Percentiles rank a stretch among this genome's conserved stretches.
phyloP scores from a whole-genome alignment of 352 stramenopile species.

The Phytophthora ohioensis region DNA sequence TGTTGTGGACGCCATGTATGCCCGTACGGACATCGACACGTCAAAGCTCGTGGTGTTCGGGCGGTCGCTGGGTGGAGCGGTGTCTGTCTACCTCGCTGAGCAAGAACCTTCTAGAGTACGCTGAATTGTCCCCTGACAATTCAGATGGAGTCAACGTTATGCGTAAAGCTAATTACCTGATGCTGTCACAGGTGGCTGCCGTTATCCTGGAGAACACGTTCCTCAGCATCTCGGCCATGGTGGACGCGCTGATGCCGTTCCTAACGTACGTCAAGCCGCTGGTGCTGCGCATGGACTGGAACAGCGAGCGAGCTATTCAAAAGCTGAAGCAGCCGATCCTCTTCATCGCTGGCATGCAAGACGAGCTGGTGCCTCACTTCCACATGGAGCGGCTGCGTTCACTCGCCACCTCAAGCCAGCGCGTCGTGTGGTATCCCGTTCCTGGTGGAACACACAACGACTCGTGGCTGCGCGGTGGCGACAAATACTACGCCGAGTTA shows the following conservation, averaged over 20 bases:
- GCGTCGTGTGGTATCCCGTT: slow-evolving; percentile 77
- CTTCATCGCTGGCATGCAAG: slow-evolving; percentile 90
- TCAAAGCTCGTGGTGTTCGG: slow-evolving; percentile 93
- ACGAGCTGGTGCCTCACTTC: slow-evolving; percentile 93
- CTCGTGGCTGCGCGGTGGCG: slow-evolving; percentile 91
- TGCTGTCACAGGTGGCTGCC: slow-evolving; percentile 71
- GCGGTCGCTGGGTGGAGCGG: slow-evolving; percentile 91
- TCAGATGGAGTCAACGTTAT: not conserved
- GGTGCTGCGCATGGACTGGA: slow-evolving; percentile 93
- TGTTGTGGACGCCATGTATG: slow-evolving; percentile 79
- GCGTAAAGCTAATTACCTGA: not conserved
- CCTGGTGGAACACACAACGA: slow-evolving; percentile 96
- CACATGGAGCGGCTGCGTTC: slow-evolving; percentile 89
- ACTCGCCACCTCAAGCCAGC: slow-evolving; percentile 65
- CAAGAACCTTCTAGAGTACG: slow-evolving; percentile 72
- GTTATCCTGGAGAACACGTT: slow-evolving; percentile 97
- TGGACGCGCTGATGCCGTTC: slow-evolving; percentile 94
- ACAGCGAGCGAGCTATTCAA: slow-evolving; percentile 74
- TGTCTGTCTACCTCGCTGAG: slow-evolving; percentile 91
- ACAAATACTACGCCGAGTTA: slow-evolving; percentile 86
- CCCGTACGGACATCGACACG: slow-evolving; percentile 83
- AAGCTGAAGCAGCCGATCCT: slow-evolving; percentile 86
- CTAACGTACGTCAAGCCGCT: slow-evolving; percentile 91
- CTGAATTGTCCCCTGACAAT: not conserved
- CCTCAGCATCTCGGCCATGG: slow-evolving; percentile 93